phyloP scores from a whole-genome alignment of 75 land plant genomes.

The Picea sitchensis region DNA sequence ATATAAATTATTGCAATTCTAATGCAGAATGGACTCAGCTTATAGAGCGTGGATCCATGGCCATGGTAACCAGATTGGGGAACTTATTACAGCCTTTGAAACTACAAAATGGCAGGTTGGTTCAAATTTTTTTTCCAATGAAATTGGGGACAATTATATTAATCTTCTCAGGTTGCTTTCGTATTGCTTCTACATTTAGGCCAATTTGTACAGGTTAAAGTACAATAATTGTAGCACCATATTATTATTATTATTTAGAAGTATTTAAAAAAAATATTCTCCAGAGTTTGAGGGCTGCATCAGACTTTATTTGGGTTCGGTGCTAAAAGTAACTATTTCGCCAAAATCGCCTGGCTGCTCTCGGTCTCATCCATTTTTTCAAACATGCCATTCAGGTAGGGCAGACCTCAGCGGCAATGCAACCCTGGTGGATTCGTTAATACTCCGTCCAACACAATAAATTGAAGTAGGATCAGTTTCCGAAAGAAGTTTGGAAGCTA shows the following conservation, averaged over 20 bases:
- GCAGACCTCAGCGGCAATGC: too few relatives aligned
- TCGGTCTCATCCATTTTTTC: too few relatives aligned
- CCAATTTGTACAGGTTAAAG: neutral
- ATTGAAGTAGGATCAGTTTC: too few relatives aligned
- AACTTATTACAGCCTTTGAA: constrained; percentile 24
- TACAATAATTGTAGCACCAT: neutral
- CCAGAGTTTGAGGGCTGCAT: too few relatives aligned
- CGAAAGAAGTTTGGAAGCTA: too few relatives aligned
- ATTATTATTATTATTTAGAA: neutral
- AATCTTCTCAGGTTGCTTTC: neutral
- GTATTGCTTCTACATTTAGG: neutral
- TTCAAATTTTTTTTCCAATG: neutral
- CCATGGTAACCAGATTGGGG: constrained; percentile 7
- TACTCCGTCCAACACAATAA: too few relatives aligned
- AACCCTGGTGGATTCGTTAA: too few relatives aligned
- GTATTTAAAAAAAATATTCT: neutral
- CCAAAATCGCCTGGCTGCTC: too few relatives aligned
- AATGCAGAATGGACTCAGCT: constrained; percentile 15
- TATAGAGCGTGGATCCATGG: constrained; percentile 9
- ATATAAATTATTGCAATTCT: neutral
- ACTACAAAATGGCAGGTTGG: constrained; percentile 30
- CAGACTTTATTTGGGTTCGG: too few relatives aligned
- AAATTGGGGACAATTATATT: neutral
- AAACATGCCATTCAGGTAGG: too few relatives aligned
- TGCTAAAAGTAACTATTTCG: too few relatives aligned